A percentile compares a stretch with the other conserved stretches of the same genome.
Conservation (phyloP, 1,284 basidiomycete genomes). For the Cryptococcus sp. region DNA sequence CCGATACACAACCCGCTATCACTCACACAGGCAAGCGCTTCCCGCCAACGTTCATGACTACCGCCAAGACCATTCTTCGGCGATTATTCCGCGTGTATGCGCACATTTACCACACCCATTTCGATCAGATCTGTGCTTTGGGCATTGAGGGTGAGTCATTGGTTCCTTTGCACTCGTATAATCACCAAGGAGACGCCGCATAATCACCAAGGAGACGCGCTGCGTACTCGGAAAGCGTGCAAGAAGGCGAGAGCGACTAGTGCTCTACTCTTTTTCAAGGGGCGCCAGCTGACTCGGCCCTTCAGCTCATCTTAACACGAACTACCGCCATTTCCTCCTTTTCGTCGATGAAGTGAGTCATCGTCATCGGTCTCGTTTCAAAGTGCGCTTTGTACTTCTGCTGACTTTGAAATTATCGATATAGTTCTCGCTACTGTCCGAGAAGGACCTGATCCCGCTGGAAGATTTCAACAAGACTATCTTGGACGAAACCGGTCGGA, state of each 20-base stretch:
- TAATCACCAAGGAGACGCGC: no score
- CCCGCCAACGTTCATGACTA: conserved; percentile 85
- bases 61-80: conserved; percentile 87
- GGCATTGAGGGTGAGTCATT: conserved; percentile 83
- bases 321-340: conserved; percentile 96
- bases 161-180: no score
- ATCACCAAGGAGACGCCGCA: no score
- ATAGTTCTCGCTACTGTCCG: conserved; percentile 94
- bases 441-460: conserved; percentile 92
- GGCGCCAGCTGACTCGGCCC: neutral
- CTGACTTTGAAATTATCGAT: conserved; percentile 4
- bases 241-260: no score
- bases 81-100: conserved; percentile 96
- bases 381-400: neutral
- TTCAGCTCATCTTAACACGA: conserved; percentile 95
- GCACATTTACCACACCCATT: conserved; percentile 99
- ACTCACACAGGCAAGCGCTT: conserved; percentile 81
- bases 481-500: conserved; percentile 64
- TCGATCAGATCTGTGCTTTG: conserved; percentile 96
- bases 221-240: no score
- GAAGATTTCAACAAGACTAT: conserved; percentile 97
- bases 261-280: no score
- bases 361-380: neutral
- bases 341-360: conserved; percentile 84
- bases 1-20: neutral